Percentiles rank a stretch among this genome's conserved stretches.
Conservation (phyloP, 352 stramenopile species). For the Pythium plurisporium region DNA sequence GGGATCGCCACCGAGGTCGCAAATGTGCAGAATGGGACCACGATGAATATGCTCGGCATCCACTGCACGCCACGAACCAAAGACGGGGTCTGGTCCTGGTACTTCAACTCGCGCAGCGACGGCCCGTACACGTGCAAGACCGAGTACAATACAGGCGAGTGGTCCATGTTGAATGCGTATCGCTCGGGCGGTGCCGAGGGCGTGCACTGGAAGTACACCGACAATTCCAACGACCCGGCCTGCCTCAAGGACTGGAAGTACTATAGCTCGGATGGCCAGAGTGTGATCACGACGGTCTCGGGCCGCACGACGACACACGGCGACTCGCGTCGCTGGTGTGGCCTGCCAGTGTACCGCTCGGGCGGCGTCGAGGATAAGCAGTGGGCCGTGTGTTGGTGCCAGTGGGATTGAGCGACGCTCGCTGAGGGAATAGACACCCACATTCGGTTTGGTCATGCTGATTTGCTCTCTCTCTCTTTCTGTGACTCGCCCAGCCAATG, state of each 20-base stretch:
- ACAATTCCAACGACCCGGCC: not conserved
- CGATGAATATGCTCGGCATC: not conserved
- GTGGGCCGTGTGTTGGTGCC: slow-evolving; percentile 1
- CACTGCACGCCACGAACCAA: not conserved
- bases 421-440: too few relatives aligned
- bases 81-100: not conserved
- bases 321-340: slow-evolving; percentile 4
- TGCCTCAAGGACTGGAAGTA: slow-evolving; percentile 2
- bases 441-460: too few relatives aligned
- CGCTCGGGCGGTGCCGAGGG: too few relatives aligned
- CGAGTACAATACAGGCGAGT: not conserved
- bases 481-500: too few relatives aligned
- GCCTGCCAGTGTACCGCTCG: slow-evolving; percentile 5
- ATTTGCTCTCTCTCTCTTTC: too few relatives aligned
- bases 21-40: not conserved
- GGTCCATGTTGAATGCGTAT: not conserved
- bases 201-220: slow-evolving; percentile 4
- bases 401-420: not conserved
- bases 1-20: too few relatives aligned
- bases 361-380: slow-evolving; percentile 2
- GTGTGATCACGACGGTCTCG: not conserved
- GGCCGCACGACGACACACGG: not conserved
- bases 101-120: not conserved
- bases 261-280: not conserved
- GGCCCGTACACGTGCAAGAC: not conserved